phyloP scores from a whole-genome alignment of 495 filamentous ascomycete genomes.

The Penicillium angulare region DNA sequence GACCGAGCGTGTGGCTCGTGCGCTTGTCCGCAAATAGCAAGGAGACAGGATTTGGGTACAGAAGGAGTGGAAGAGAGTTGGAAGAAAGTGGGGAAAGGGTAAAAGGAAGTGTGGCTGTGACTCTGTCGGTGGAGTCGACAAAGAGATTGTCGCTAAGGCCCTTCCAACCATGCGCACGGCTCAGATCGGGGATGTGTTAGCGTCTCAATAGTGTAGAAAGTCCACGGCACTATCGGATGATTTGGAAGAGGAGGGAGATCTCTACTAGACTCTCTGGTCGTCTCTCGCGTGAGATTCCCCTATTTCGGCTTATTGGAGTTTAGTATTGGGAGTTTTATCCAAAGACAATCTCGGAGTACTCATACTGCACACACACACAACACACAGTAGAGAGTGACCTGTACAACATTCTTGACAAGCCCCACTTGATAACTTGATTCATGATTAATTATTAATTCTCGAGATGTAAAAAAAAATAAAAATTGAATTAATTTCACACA shows the following conservation, averaged over 20 bases:
- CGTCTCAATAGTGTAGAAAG: constrained; percentile 20
- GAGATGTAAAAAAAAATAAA: not conserved
- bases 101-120: constrained; percentile 20
- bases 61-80: no score
- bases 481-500: not conserved
- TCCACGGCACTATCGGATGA: constrained; percentile 14
- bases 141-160: constrained; percentile 5
- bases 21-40: constrained; percentile 17
- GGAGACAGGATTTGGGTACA: no score
- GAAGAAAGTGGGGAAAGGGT: no score
- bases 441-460: not conserved
- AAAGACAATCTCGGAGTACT: no score
- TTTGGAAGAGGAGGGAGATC: constrained; percentile 19
- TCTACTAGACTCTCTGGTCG: not conserved
- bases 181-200: constrained; percentile 13
- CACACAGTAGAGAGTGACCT: no score
- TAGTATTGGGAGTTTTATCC: no score
- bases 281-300: no score
- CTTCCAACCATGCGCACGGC: constrained; percentile 4
- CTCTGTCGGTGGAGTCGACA: constrained; percentile 3
- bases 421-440: not conserved
- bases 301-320: no score
- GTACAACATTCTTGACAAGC: constrained; percentile 15
- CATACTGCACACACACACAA: no score
- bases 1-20: constrained; percentile 26